These are phyloP conservation scores for Acacia confusa DNA, from an alignment of 306 rosid genomes.

Conservation along the genomic window DNA sequence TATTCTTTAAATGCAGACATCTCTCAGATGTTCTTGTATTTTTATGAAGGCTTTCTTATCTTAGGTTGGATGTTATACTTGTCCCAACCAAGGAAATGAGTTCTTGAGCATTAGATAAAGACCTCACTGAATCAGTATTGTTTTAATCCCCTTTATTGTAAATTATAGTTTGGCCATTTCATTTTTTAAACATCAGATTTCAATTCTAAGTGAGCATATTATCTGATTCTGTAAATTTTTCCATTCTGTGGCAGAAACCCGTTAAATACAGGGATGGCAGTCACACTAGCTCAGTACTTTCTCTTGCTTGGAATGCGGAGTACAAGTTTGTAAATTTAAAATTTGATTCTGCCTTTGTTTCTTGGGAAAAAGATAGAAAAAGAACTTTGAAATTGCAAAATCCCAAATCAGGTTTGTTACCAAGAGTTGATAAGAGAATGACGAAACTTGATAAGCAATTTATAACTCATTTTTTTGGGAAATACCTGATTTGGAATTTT, in stretches of 20 bases:
- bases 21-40: conserved; percentile 3
- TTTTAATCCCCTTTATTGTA: neutral
- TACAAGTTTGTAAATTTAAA: conserved; percentile 57
- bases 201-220: neutral
- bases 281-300: conserved; percentile 82
- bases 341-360: conserved; percentile 26
- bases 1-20: neutral
- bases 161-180: conserved; percentile 2
- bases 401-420: too few relatives aligned
- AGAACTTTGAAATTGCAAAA: too few relatives aligned
- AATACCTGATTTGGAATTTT: too few relatives aligned
- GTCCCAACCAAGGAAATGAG: neutral
- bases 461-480: too few relatives aligned
- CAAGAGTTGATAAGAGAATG: too few relatives aligned
- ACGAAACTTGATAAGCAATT: too few relatives aligned
- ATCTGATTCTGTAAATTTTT: conserved; percentile 35
- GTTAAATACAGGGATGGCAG: conserved; percentile 75
- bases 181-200: neutral
- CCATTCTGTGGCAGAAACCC: conserved; percentile 44
- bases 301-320: conserved; percentile 95
- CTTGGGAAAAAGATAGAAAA: neutral
- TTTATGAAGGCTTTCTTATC: conserved; percentile 15
- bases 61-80: neutral
- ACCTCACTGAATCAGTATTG: neutral
- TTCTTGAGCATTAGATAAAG: conserved; percentile 7